These are phyloP conservation scores for Penicillium sp. DNA, from an alignment of 2,329 filamentous ascomycete genomes.

Conservation along the genomic window DNA sequence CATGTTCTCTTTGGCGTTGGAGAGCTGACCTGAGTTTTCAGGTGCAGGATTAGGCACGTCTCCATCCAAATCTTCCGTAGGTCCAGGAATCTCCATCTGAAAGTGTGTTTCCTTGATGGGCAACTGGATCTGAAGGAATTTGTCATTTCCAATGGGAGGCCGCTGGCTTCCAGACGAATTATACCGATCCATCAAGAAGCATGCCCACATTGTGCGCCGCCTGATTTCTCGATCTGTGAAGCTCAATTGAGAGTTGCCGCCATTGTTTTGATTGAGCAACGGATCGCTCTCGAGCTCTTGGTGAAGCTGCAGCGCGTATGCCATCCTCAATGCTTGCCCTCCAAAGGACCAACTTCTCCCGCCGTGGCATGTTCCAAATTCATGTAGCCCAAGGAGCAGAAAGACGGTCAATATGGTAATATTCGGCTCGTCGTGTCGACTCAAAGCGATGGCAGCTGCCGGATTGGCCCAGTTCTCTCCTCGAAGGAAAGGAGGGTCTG, in stretches of 20 bases:
- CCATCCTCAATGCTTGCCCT: constrained; percentile 94
- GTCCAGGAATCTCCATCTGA: constrained; percentile 84
- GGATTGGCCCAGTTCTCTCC: constrained; percentile 89
- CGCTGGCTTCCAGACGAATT: constrained; percentile 93
- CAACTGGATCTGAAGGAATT: constrained; percentile 83
- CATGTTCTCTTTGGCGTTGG: constrained; percentile 79
- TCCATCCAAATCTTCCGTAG: constrained; percentile 81
- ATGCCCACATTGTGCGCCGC: constrained; percentile 95
- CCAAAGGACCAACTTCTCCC: constrained; percentile 94
- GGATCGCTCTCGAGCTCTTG: constrained; percentile 86
- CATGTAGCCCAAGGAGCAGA: constrained; percentile 83
- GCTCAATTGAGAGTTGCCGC: constrained; percentile 64
- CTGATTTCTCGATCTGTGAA: constrained; percentile 93
- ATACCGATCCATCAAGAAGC: constrained; percentile 95
- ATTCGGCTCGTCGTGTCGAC: constrained; percentile 90
- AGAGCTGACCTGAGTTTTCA: constrained; percentile 64
- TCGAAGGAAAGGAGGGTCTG: constrained; percentile 77
- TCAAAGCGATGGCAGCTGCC: constrained; percentile 83
- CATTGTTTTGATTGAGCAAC: constrained; percentile 58
- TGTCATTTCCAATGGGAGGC: constrained; percentile 87
- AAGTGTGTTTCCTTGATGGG: constrained; percentile 90
- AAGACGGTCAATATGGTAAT: constrained; percentile 94
- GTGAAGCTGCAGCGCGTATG: constrained; percentile 91
- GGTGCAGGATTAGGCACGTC: constrained; percentile 64
- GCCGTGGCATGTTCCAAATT: constrained; percentile 96